These are phyloP conservation scores for Linum lewisii DNA, from an alignment of 345 rosid genomes.

Conservation along the genomic window DNA sequence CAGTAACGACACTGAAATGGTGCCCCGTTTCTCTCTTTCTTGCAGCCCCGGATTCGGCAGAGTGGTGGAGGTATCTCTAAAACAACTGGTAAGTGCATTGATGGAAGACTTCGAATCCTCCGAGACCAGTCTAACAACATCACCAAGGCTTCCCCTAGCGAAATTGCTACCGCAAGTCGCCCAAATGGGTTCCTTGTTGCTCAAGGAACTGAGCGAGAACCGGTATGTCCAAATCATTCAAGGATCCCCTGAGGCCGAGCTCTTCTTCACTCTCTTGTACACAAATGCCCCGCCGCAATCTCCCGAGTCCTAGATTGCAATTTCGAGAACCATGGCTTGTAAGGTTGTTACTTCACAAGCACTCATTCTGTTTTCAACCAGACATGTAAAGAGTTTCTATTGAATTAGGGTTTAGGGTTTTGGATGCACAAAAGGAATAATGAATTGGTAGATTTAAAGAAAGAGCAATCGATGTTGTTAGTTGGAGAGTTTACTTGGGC, in stretches of 20 bases:
- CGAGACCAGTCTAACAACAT: slow-evolving; percentile 28
- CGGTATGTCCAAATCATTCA: slow-evolving; percentile 45
- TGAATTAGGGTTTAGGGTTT: too few species aligned
- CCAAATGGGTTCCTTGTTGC: slow-evolving; percentile 39
- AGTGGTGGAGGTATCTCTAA: slow-evolving; percentile 51
- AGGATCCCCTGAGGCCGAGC: slow-evolving; percentile 53
- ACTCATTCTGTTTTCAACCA: too few species aligned
- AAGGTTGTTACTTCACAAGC: too few species aligned
- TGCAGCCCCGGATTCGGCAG: slow-evolving; percentile 69
- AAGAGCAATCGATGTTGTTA: too few species aligned
- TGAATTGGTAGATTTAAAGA: too few species aligned
- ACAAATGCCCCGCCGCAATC: slow-evolving; percentile 52
- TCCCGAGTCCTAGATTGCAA: background rate
- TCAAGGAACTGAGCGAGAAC: slow-evolving; percentile 52
- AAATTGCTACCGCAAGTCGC: slow-evolving; percentile 69
- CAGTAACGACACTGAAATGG: slow-evolving; percentile 9
- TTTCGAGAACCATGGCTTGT: too few species aligned
- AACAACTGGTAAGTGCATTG: slow-evolving; percentile 38
- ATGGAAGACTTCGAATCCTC: slow-evolving; percentile 43
- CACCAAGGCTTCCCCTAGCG: slow-evolving; percentile 57
- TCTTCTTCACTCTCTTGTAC: slow-evolving; percentile 79
- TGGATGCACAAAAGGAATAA: too few species aligned
- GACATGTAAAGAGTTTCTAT: too few species aligned
- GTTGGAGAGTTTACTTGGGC: too few species aligned
- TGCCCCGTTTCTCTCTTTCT: slow-evolving; percentile 17